These are phyloP conservation scores for Teunomyces aglyptinius DNA, from an alignment of 805 yeast genomes.

Conservation along the genomic window DNA sequence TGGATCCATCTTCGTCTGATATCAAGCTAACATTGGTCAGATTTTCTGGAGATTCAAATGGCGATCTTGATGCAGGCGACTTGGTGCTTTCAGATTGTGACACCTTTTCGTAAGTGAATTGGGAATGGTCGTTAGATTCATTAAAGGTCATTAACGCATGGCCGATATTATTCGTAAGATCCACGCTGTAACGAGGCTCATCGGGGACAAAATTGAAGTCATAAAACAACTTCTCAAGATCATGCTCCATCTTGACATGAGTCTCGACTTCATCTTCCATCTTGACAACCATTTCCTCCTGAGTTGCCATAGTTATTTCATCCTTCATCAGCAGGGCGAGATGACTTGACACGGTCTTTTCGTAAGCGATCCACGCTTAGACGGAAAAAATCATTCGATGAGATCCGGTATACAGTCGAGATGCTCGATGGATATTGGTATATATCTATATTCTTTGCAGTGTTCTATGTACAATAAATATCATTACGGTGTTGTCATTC, in stretches of 20 bases:
- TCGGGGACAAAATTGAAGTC: slow-evolving; percentile 4
- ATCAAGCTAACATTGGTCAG: slow-evolving; percentile 9
- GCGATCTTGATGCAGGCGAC: slow-evolving; percentile 12
- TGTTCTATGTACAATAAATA: slow-evolving; percentile 5
- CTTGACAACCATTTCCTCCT: not conserved
- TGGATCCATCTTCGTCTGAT: slow-evolving; percentile 9
- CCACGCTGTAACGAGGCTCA: slow-evolving; percentile 1
- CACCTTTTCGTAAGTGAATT: not conserved
- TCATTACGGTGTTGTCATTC: not conserved
- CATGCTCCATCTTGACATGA: not conserved
- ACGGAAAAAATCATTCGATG: not conserved
- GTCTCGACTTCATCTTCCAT: not conserved
- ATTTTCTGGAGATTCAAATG: slow-evolving; percentile 14
- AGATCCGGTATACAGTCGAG: not conserved
- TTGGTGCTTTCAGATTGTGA: not conserved
- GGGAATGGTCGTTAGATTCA: slow-evolving; percentile 9
- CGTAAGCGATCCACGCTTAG: not conserved
- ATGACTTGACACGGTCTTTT: not conserved
- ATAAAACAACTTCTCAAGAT: slow-evolving; percentile 7
- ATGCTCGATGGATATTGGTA: not conserved
- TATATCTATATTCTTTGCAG: not conserved
- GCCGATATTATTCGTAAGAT: slow-evolving; percentile 14
- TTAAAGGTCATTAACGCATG: slow-evolving; percentile 14
- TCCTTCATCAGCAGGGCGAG: not conserved
- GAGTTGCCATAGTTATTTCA: not conserved